These are phyloP conservation scores for Lepidium aucheri DNA, from an alignment of 345 rosid genomes.

Conservation along the genomic window DNA sequence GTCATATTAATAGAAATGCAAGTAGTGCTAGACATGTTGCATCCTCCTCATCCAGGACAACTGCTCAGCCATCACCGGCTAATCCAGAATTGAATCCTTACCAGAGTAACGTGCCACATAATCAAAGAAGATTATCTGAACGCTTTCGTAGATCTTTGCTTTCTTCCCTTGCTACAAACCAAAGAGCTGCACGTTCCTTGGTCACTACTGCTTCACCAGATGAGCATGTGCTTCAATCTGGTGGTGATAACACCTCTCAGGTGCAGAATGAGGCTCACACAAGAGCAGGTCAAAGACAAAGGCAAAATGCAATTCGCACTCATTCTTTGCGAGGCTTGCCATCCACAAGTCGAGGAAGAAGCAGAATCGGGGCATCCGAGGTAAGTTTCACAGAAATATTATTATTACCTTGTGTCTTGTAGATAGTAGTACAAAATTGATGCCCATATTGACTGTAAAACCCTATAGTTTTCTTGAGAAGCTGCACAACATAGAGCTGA, in stretches of 20 bases:
- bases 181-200: constrained; percentile 31
- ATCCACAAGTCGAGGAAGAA: constrained; percentile 61
- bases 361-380: constrained; percentile 65
- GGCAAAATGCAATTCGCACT: constrained; percentile 42
- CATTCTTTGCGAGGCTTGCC: constrained; percentile 49
- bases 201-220: constrained; percentile 34
- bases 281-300: constrained; percentile 58
- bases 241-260: constrained; percentile 32
- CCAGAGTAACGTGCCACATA: constrained; percentile 36
- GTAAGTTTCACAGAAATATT: constrained; percentile 37
- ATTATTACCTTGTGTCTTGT: background rate
- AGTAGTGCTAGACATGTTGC: constrained; percentile 41
- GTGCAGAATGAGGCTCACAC: constrained; percentile 33
- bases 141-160: constrained; percentile 60
- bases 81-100: constrained; percentile 37
- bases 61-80: constrained; percentile 39
- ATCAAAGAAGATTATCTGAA: constrained; percentile 62
- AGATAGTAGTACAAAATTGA: no score
- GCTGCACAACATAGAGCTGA: constrained; percentile 13
- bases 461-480: background rate
- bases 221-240: constrained; percentile 43
- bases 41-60: constrained; percentile 37
- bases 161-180: constrained; percentile 42
- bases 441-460: background rate
- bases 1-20: constrained; percentile 31